Percentiles rank a stretch among this genome's conserved stretches.
Conservation (phyloP, 306 rosid species). For the Vicia sativa region DNA sequence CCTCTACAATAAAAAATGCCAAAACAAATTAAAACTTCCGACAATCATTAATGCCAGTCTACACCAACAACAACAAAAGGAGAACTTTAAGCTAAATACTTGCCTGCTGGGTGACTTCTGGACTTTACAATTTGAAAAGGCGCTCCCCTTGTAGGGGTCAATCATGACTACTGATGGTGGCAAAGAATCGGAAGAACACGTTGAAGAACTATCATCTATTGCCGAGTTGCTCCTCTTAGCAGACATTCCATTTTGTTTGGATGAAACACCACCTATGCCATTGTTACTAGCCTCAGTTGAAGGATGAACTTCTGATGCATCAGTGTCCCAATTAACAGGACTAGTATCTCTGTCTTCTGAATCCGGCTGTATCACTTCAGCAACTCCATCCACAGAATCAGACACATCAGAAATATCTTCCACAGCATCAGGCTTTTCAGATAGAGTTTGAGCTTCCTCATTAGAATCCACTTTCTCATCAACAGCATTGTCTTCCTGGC, state of each 20-base stretch:
- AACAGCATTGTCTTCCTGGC: conserved; percentile 50
- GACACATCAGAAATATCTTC: conserved; percentile 86
- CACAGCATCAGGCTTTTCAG: conserved; percentile 63
- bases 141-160: conserved; percentile 61
- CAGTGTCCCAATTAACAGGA: conserved; percentile 92
- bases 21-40: conserved; percentile 26
- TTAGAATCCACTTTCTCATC: conserved; percentile 60
- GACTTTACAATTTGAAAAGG: conserved; percentile 53
- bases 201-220: conserved; percentile 98
- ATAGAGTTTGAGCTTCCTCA: conserved; percentile 57
- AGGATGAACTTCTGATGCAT: conserved; percentile 88
- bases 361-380: conserved; percentile 72
- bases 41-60: conserved; percentile 2
- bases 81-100: conserved; percentile 21
- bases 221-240: conserved; percentile 66
- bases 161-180: conserved; percentile 77
- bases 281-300: conserved; percentile 65
- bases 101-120: conserved; percentile 82
- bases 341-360: conserved; percentile 90
- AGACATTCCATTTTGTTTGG: conserved; percentile 61
- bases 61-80: neutral
- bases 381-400: conserved; percentile 79
- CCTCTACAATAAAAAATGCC: conserved; percentile 57
- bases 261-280: conserved; percentile 56
- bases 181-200: conserved; percentile 92